Base-by-base conservation (phyloP, 257 asterid genomes). In the Perilla frutescens region DNA sequence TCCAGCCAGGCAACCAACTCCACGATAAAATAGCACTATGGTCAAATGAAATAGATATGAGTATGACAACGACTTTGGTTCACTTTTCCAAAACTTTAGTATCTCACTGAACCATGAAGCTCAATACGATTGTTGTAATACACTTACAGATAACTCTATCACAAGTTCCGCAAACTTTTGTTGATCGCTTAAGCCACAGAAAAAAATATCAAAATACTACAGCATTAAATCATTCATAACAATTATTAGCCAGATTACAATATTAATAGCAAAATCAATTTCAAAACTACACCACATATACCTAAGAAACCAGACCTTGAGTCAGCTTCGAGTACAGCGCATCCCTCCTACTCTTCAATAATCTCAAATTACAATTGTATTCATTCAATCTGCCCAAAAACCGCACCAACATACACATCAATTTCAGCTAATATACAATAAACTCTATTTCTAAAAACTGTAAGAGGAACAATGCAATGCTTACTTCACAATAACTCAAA, bases 231-330 rank as follows among this genome's bases (percentile, higher is more conserved):
- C 26, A 71, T 12, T 20, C 34, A 8, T 43, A 34, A 36, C 8
- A 44, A 9, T 13, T 43, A 11, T 2, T 8, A 44, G 32, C 55
- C 47, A 43, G 62, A 45, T 7, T 15, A 56, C 64, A 71, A 65
- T 48, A 48, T 20, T 26, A 66, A 57, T 11, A 44, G 55, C 57
- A 59, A 59, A 64, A 40, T 10, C 40, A 63, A 49, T 57, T 20
- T 20, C 62, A 71, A 20, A 76, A 32, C 61, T 61, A 66, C 74
- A 37, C 13, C 48, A 41, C 2, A 8, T 3, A 49, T 81, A 92
- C 99, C 99, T 95, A 90, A 0, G 90, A 83, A 41, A 95, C 85
- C 37, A 95, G 96, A 80, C 87, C 88, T 73, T 90, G 94, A 75
- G 96, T 92, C 89, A 95, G 72, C 85, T 78, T 89, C 55, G 91